These are phyloP conservation scores for Russula brevipes DNA, from an alignment of 768 basidiomycete genomes.

Conservation along the genomic window DNA sequence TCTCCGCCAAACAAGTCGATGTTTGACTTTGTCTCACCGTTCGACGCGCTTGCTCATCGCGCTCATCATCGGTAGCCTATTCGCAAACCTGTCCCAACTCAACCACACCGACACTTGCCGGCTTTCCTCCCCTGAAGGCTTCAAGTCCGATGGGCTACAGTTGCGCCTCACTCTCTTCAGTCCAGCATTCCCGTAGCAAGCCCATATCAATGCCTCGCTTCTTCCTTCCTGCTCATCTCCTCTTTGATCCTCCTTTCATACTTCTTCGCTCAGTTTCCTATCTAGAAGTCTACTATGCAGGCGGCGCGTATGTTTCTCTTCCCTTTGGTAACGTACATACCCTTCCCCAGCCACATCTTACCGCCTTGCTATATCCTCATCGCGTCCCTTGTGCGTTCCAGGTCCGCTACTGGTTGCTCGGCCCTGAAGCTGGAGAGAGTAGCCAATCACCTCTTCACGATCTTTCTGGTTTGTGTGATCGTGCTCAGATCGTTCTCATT, in stretches of 20 bases:
- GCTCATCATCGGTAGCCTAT: not conserved
- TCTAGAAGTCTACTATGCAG: conserved; percentile 60
- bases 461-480: not conserved
- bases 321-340: conserved; percentile 58
- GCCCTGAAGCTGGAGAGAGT: conserved; percentile 66
- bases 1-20: too few relatives aligned
- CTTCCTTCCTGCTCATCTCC: conserved; percentile 54
- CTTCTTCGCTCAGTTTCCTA: conserved; percentile 65
- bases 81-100: too few relatives aligned
- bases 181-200: conserved; percentile 28
- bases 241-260: conserved; percentile 57
- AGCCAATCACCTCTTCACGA: not conserved
- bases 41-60: not conserved
- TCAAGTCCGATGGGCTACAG: not conserved
- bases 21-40: too few relatives aligned
- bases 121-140: not conserved
- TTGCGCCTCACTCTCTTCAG: not conserved
- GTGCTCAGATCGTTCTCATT: conserved; percentile 60
- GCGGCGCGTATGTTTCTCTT: conserved; percentile 57
- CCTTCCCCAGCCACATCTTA: not conserved
- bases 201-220: conserved; percentile 39
- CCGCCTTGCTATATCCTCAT: not conserved
- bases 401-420: conserved; percentile 75
- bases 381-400: conserved; percentile 28
- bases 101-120: too few relatives aligned